Evolutionary conservation across 2,329 filamentous ascomycete genomes (phyloP).

Genomic region (Microdochium bolleyi): DNA sequence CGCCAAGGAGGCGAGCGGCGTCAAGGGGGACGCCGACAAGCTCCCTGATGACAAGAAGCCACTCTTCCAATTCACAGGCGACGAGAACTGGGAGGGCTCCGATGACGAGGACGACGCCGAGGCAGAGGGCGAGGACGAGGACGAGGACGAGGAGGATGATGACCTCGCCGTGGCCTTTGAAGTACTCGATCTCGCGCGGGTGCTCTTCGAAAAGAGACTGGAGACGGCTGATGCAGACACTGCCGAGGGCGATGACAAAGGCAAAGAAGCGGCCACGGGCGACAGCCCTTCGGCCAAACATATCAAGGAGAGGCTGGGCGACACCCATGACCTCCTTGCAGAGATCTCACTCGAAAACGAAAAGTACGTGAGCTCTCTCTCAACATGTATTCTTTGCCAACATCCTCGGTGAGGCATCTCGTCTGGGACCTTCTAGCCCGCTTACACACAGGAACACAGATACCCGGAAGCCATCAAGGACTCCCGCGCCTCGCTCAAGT

Average conservation of each 20-base stretch:
- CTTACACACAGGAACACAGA: constrained; percentile 25
- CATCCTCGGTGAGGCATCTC: not conserved
- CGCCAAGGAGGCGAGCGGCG: constrained; percentile 33
- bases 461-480: constrained; percentile 85
- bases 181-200: constrained; percentile 71
- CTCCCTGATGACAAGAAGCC: constrained; percentile 54
- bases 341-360: constrained; percentile 98
- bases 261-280: constrained; percentile 30
- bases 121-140: constrained; percentile 30
- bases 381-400: constrained; percentile 1
- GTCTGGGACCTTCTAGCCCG: not conserved
- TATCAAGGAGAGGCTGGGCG: constrained; percentile 78
- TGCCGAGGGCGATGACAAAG: constrained; percentile 34
- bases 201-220: constrained; percentile 52
- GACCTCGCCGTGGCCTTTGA: constrained; percentile 76
- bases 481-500: constrained; percentile 65
- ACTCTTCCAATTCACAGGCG: constrained; percentile 85
- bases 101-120: constrained; percentile 60
- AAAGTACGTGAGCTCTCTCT: constrained; percentile 36
- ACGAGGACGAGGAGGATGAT: constrained; percentile 56
- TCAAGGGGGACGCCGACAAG: constrained; percentile 26
- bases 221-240: constrained; percentile 27
- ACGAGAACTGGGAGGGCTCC: constrained; percentile 85
- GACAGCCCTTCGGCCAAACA: constrained; percentile 40
- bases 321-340: constrained; percentile 87